Evolutionary conservation across 2,329 filamentous ascomycete species (phyloP).

Genomic region (Dothiorella sarmentorum): DNA sequence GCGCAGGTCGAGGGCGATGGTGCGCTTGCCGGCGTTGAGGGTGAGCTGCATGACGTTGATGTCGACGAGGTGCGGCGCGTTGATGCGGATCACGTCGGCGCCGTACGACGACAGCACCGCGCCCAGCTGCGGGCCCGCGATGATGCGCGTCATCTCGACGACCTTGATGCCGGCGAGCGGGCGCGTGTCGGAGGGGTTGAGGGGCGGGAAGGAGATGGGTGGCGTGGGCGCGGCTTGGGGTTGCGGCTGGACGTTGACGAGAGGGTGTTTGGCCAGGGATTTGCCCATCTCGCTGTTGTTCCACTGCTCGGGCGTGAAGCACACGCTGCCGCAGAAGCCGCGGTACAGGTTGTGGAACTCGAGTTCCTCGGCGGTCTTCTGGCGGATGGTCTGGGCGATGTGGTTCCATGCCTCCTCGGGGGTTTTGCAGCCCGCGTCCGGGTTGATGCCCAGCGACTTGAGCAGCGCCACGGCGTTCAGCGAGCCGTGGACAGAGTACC

Average conservation of each 20-base stretch:
- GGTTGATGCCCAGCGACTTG: slow-evolving; percentile 46
- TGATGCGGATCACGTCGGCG: slow-evolving; percentile 48
- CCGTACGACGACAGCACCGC: slow-evolving; percentile 44
- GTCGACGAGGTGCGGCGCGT: slow-evolving; percentile 40
- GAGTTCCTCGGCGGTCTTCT: slow-evolving; percentile 41
- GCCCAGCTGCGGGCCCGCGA: slow-evolving; percentile 45
- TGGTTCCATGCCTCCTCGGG: slow-evolving; percentile 24
- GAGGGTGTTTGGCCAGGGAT: slow-evolving; percentile 39
- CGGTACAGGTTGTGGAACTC: slow-evolving; percentile 41
- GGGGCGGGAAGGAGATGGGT: slow-evolving; percentile 30
- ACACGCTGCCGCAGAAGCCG: slow-evolving; percentile 45
- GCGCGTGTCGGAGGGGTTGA: slow-evolving; percentile 29
- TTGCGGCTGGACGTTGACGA: slow-evolving; percentile 39
- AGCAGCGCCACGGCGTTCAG: slow-evolving; percentile 45
- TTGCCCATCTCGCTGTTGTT: slow-evolving; percentile 44
- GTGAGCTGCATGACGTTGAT: slow-evolving; percentile 40
- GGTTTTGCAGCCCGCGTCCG: slow-evolving; percentile 26
- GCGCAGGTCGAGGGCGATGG: slow-evolving; percentile 47
- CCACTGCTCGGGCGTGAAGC: slow-evolving; percentile 46
- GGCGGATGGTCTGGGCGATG: not conserved
- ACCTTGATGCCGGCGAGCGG: slow-evolving; percentile 43
- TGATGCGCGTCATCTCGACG: slow-evolving; percentile 42
- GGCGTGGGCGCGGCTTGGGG: slow-evolving; percentile 35
- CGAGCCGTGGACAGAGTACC: slow-evolving; percentile 53
- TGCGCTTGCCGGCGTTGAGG: slow-evolving; percentile 49